Conservation (phyloP, 179 eudicot genomes). For the Gypsophila paniculata region DNA sequence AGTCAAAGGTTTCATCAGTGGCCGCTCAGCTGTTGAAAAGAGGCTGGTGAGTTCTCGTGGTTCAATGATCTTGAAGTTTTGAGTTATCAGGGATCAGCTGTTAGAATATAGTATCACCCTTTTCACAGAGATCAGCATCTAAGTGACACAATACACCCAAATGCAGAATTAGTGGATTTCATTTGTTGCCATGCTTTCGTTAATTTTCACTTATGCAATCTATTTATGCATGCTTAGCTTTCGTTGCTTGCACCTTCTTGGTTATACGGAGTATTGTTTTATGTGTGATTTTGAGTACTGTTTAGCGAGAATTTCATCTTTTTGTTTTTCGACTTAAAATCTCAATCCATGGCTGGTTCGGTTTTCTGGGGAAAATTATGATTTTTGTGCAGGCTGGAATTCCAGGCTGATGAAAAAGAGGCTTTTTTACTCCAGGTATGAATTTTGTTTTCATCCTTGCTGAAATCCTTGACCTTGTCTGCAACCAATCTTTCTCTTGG, state of each 20-base stretch:
- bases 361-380: neutral
- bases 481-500: neutral
- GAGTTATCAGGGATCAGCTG: neutral
- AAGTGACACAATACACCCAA: too few species aligned
- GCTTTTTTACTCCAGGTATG: slow-evolving; percentile 70
- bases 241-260: neutral
- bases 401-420: slow-evolving; percentile 70
- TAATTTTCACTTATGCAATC: neutral
- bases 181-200: neutral
- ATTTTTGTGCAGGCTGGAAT: slow-evolving; percentile 68
- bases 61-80: neutral
- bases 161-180: too few species aligned
- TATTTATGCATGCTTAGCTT: neutral
- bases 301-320: neutral
- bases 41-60: slow-evolving; percentile 77
- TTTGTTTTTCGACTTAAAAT: neutral
- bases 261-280: neutral
- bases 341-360: neutral
- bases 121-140: too few species aligned
- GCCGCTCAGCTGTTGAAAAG: slow-evolving; percentile 95
- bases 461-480: neutral
- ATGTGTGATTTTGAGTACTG: neutral
- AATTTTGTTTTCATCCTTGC: neutral
- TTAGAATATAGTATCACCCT: too few species aligned
- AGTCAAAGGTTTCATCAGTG: slow-evolving; percentile 81